Percentiles rank a stretch among this genome's conserved stretches.
phyloP scores from a whole-genome alignment of 1,139 yeast genomes.

The Candida mesenterica region DNA sequence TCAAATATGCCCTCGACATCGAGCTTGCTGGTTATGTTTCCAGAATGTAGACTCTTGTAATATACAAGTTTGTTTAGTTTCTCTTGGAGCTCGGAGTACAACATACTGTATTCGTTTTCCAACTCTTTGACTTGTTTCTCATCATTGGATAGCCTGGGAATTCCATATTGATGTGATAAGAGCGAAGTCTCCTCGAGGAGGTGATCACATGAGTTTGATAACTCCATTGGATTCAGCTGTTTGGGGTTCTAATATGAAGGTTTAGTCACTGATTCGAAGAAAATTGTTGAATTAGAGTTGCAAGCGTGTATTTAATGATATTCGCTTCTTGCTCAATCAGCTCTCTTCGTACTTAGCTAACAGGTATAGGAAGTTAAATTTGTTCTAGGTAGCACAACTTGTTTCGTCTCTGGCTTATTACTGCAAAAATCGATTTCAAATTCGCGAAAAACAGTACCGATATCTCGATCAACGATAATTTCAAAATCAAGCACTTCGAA shows the following conservation, averaged over 20 bases:
- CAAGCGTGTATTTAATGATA: too few species aligned
- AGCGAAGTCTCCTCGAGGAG: slow-evolving; percentile 21
- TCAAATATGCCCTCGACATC: neutral
- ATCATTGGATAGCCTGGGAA: slow-evolving; percentile 14
- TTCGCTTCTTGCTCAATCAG: too few species aligned
- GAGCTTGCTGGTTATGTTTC: neutral
- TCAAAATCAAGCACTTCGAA: neutral
- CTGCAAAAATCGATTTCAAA: too few species aligned
- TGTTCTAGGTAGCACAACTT: too few species aligned
- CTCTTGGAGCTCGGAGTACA: slow-evolving; percentile 21
- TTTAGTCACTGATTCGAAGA: too few species aligned
- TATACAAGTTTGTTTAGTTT: slow-evolving; percentile 32
- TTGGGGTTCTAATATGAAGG: too few species aligned
- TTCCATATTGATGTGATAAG: slow-evolving; percentile 29
- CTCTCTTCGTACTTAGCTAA: too few species aligned
- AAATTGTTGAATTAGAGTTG: too few species aligned
- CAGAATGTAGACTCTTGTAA: slow-evolving; percentile 22
- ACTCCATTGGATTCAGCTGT: slow-evolving; percentile 10
- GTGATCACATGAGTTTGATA: slow-evolving; percentile 22
- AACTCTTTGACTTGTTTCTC: slow-evolving; percentile 12
- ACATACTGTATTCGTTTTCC: slow-evolving; percentile 23
- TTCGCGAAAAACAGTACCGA: too few species aligned
- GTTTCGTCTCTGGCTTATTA: too few species aligned
- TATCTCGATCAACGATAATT: neutral
- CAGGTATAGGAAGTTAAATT: too few species aligned